A percentile compares a stretch with the other conserved stretches of the same genome.
These are phyloP conservation scores for Solanum hybrid DNA, from an alignment of 305 asterid species.

Conservation along the genomic window DNA sequence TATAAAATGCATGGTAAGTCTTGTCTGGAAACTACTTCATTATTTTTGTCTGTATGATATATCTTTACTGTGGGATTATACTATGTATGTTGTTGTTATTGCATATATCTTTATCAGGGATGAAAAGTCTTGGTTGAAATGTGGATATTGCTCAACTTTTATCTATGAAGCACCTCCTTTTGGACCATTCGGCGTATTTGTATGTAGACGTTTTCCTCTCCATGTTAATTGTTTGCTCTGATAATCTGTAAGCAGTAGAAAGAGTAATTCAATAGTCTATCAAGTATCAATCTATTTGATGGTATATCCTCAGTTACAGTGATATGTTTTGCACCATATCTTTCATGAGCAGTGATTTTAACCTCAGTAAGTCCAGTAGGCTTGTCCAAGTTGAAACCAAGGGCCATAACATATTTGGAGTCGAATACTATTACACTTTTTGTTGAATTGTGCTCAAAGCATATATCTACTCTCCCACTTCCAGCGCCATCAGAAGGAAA, in stretches of 20 bases:
- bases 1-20: background rate
- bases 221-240: background rate
- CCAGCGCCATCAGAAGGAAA: background rate
- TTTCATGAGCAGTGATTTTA: background rate
- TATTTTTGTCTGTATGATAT: background rate
- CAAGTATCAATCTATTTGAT: background rate
- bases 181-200: background rate
- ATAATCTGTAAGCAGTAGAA: background rate
- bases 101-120: background rate
- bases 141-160: background rate
- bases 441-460: background rate
- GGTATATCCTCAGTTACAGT: background rate
- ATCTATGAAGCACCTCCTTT: background rate
- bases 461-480: background rate
- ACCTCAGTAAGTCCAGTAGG: background rate
- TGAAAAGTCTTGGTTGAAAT: background rate
- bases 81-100: background rate
- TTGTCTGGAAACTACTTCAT: background rate
- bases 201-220: background rate
- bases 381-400: background rate
- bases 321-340: background rate
- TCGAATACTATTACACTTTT: background rate
- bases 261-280: background rate
- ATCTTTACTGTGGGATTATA: background rate
- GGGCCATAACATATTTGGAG: background rate